A percentile compares a stretch with the other conserved stretches of the same genome.
These are phyloP conservation scores for Bacidia rubella DNA, from an alignment of 495 filamentous ascomycete species.

Conservation along the genomic window DNA sequence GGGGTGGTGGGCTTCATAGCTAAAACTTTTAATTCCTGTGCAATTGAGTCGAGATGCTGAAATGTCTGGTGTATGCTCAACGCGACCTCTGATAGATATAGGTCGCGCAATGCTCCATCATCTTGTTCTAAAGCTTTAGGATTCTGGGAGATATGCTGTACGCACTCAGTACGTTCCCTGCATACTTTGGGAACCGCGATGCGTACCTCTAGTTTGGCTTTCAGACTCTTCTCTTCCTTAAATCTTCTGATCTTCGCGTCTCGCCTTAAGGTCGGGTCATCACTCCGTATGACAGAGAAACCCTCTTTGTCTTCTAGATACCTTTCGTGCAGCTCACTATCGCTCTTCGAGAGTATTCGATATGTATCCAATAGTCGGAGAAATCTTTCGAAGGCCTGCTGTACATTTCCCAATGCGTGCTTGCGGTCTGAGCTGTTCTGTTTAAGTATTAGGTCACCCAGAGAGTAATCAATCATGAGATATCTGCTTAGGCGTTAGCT, in stretches of 20 bases:
- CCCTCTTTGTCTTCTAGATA: slow-evolving; percentile 51
- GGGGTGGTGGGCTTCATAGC: slow-evolving; percentile 49
- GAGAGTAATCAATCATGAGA: slow-evolving; percentile 50
- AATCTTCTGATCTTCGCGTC: slow-evolving; percentile 78
- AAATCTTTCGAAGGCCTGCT: slow-evolving; percentile 61
- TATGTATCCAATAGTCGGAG: slow-evolving; percentile 66
- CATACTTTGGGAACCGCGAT: too few relatives aligned
- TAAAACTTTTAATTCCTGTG: slow-evolving; percentile 72
- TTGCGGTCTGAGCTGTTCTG: slow-evolving; percentile 46
- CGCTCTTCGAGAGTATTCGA: slow-evolving; percentile 48
- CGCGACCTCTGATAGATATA: slow-evolving; percentile 62
- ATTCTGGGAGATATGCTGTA: slow-evolving; percentile 46
- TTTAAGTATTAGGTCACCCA: slow-evolving; percentile 53
- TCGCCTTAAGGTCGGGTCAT: slow-evolving; percentile 59
- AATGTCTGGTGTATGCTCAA: slow-evolving; percentile 69
- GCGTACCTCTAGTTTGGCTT: slow-evolving; percentile 61
- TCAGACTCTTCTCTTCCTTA: slow-evolving; percentile 73
- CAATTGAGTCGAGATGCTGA: slow-evolving; percentile 68
- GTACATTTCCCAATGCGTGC: slow-evolving; percentile 43
- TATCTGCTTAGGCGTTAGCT: slow-evolving; percentile 35
- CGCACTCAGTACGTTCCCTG: background rate
- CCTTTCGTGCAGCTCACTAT: slow-evolving; percentile 56
- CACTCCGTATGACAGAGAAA: slow-evolving; percentile 55
- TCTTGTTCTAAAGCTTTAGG: slow-evolving; percentile 49
- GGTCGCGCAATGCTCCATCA: slow-evolving; percentile 61